Base-by-base conservation (phyloP, 768 basidiomycete genomes). In the Pulveroboletus sp. region DNA sequence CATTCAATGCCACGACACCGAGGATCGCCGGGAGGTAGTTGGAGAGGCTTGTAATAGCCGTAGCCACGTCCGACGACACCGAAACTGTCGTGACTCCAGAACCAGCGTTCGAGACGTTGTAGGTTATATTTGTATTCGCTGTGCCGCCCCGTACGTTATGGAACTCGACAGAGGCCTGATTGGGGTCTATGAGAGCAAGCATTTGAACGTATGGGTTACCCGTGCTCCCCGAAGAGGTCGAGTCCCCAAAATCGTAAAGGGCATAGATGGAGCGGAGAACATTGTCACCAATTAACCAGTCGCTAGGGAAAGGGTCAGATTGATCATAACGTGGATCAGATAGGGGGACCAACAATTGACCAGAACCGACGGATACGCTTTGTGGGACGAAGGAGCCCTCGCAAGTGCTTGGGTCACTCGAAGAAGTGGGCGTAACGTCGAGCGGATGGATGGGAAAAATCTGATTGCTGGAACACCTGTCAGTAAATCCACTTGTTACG, bases 241-340 rank as follows among this genome's bases (percentile, higher is more conserved):
- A 89, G 68, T 92, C 86, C 20, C 89, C 89, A 62, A 86, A 93
- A 67, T 91, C 86, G 64, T 90, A 93, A 48, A 93, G 70, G 8
- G 86, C 78, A 67, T 92, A 92, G 32, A 91, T 71, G 14, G 87
- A 86, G 50, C 90, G 88, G 51, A 93, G 76, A 63, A 89, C 77
- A 59, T 88, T 91, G 67, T 87, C 89, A 19, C 90, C 90, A 45
- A 91, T 62, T 38, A 93, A 74, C 83, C 87, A 86, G 63, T 93
- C 90, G 62, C 88, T 90, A 47, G 45, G 37, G 45, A 34, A 45
- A 42, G 16, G 23, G 37, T 60, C 34, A 60, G 50, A 43, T 29
- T 17, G 29, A 17, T 46, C 22, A 22, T 30, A 6, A 31, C 13
- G 22, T 19, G 42, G 14, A 43, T 38, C 37, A 24, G 40, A 50